Percentiles rank a stretch among this genome's conserved stretches.
Conservation (phyloP, 371 early-diverging fungal genomes). For the Rhizopus stolonifer region DNA sequence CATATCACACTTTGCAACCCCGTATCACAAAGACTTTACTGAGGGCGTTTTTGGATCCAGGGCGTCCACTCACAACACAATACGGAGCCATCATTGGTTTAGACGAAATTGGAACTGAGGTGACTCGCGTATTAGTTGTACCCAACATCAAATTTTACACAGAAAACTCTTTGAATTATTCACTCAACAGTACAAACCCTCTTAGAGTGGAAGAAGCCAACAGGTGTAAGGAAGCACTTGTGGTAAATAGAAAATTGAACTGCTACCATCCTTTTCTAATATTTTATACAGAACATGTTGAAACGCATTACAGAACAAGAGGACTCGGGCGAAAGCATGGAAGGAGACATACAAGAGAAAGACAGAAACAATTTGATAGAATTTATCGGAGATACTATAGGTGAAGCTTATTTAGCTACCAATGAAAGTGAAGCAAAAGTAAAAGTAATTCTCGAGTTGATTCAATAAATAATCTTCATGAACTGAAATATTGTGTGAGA, state of each 20-base stretch:
- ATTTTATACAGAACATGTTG: conserved; percentile 14
- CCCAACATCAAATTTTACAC: conserved; percentile 76
- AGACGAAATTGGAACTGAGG: conserved; percentile 75
- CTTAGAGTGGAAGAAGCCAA: conserved; percentile 31
- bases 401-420: conserved; percentile 22
- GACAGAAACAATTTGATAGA: conserved; percentile 16
- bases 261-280: background rate
- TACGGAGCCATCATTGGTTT: conserved; percentile 91
- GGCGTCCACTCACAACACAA: conserved; percentile 76
- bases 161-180: conserved; percentile 31
- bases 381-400: conserved; percentile 15
- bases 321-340: conserved; percentile 15
- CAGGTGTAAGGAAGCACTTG: conserved; percentile 42
- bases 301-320: conserved; percentile 21
- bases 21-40: conserved; percentile 88
- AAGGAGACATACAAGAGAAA: conserved; percentile 17
- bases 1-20: conserved; percentile 86
- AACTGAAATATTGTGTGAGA: no score
- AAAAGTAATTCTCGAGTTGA: conserved; percentile 1
- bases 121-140: conserved; percentile 68
- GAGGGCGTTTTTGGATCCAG: conserved; percentile 85
- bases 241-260: conserved; percentile 17
- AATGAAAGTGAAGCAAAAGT: conserved; percentile 14
- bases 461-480: background rate
- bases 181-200: conserved; percentile 24